These are phyloP conservation scores for Phytophthora crassamura DNA, from an alignment of 352 stramenopile species.

Conservation along the genomic window DNA sequence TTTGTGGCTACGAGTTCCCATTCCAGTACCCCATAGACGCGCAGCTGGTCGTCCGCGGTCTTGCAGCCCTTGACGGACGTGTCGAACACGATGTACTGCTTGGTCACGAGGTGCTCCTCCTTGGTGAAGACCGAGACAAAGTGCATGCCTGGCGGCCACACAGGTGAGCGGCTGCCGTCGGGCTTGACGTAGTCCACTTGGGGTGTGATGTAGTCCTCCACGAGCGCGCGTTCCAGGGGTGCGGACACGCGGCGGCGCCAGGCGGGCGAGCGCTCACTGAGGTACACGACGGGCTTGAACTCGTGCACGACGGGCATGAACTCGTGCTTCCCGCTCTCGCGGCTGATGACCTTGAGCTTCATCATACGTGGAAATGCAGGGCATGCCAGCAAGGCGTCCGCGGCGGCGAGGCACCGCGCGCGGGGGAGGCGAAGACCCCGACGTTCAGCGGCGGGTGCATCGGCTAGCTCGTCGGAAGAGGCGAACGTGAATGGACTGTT, in stretches of 20 bases:
- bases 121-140: constrained; percentile 76
- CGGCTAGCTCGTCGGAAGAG: too few species aligned
- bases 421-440: constrained; percentile 25
- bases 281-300: constrained; percentile 72
- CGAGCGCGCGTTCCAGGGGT: constrained; percentile 54
- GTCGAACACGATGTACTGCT: constrained; percentile 90
- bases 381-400: constrained; percentile 38
- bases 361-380: constrained; percentile 67
- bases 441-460: constrained; percentile 30
- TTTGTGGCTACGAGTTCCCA: neutral
- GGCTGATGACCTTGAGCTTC: constrained; percentile 82
- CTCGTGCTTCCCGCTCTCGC: constrained; percentile 77
- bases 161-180: constrained; percentile 51
- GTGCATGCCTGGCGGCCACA: constrained; percentile 87
- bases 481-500: neutral
- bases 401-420: constrained; percentile 19
- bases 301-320: too few species aligned
- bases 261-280: constrained; percentile 64
- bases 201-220: constrained; percentile 70
- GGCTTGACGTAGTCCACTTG: constrained; percentile 55
- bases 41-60: constrained; percentile 88
- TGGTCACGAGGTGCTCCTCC: constrained; percentile 88
- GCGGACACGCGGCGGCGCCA: constrained; percentile 60
- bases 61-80: constrained; percentile 91
- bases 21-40: neutral